phyloP scores from a whole-genome alignment of 306 rosid species.

The Ammopiptanthus mongolicus region DNA sequence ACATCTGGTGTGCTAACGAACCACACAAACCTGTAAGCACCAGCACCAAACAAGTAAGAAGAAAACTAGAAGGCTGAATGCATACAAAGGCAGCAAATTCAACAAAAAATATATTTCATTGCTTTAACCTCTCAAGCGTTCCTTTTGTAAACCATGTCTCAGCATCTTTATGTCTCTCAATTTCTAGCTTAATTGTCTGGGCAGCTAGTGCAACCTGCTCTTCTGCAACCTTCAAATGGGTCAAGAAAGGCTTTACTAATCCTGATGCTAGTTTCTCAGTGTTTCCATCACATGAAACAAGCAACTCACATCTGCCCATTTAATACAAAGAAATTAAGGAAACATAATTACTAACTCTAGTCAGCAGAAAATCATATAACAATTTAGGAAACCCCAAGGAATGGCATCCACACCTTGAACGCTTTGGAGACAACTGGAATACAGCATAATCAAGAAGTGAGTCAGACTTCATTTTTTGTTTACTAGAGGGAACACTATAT shows the following conservation, averaged over 20 bases:
- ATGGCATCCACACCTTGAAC: conserved; percentile 56
- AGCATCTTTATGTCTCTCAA: conserved; percentile 52
- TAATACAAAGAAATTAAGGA: not conserved
- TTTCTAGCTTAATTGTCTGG: conserved; percentile 75
- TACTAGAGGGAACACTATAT: conserved; percentile 25
- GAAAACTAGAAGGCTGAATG: conserved; percentile 2
- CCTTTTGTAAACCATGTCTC: conserved; percentile 92
- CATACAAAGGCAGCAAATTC: not conserved
- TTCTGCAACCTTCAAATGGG: conserved; percentile 82
- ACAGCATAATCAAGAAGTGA: conserved; percentile 87
- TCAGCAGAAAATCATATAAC: not conserved
- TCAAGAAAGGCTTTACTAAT: conserved; percentile 73
- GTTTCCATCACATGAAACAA: conserved; percentile 67
- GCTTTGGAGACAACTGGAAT: conserved; percentile 84
- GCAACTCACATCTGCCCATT: conserved; percentile 73
- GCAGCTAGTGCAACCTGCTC: conserved; percentile 77
- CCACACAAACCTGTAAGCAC: conserved; percentile 72
- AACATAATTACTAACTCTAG: conserved; percentile 4
- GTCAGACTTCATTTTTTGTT: conserved; percentile 78
- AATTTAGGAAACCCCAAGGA: conserved; percentile 6
- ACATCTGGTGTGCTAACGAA: conserved; percentile 88
- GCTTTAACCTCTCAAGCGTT: conserved; percentile 83
- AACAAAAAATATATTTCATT: not conserved
- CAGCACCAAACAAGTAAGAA: conserved; percentile 11
- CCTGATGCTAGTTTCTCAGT: conserved; percentile 91